Evolutionary conservation across 441 rosid species (phyloP), one percentile per base, ranked within the genome.

Genomic region (Bocquillonia castaneifolia): DNA sequence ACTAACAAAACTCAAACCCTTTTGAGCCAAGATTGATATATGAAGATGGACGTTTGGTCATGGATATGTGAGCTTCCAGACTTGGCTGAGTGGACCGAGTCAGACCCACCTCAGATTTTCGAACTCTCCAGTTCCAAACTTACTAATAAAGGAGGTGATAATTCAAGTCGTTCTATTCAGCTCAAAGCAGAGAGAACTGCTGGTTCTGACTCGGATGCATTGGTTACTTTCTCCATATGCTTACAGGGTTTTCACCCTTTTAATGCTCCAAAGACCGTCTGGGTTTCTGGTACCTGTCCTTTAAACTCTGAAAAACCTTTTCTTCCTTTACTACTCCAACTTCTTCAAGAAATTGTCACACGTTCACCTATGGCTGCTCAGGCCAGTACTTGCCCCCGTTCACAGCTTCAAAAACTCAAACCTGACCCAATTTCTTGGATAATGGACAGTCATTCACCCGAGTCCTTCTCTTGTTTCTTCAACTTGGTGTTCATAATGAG

Each of bases 381-480:
- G 0, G 59, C 65, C 28, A 77, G 79, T 79, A 67, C 84, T 1
- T 84, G 95, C 76, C 87, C 90, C 0, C 88, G 84, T 20, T 78
- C 92, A 1, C 84, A 82, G 77, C 82, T 80, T 48, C 88, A 80
- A 5, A 81, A 78, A 45, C 76, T 92, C 66, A 84, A 82, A 70
- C 83, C 93, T 40, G 92, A 85, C n/a, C 91, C 93, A 3, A 69
- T 90, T 48, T 66, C 81, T 25, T 90, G 98, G 98, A 80, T 92
- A 65, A 81, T 92, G 87, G 91, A 86, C 59, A 81, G 93, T 59
- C 95, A 92, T 81, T 79, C 96, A 2, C 83, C 86, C 0, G 95
- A 90, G 48, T 85, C 95, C 0, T 82, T 92, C 58, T 90, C 98
- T 5, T 78, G 79, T 31, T 86, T 90, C 77, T 92, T 92, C 68